Percentiles rank a stretch among this genome's conserved stretches.
These are phyloP conservation scores for Diutina sp. DNA, from an alignment of 1,139 yeast genomes.

Conservation along the genomic window DNA sequence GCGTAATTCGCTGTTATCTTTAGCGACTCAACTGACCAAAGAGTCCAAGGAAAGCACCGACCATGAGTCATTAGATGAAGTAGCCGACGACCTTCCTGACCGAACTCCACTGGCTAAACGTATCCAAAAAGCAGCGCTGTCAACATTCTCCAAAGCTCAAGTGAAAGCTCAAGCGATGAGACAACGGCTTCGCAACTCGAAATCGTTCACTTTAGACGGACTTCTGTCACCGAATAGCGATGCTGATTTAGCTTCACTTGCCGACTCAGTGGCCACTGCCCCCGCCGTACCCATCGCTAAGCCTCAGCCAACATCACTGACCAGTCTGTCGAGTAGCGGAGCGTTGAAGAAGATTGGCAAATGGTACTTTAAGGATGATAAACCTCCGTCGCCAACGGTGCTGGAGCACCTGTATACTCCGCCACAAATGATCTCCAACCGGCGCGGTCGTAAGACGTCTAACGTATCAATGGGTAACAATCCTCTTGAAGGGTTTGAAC, in stretches of 20 bases:
- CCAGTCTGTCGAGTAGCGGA: background rate
- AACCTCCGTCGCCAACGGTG: slow-evolving; percentile 6
- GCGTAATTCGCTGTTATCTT: background rate
- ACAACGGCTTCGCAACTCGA: background rate
- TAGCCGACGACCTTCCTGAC: background rate
- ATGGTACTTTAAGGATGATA: slow-evolving; percentile 52
- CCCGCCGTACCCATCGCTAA: background rate
- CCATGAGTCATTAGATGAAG: background rate
- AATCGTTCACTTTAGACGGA: slow-evolving; percentile 2
- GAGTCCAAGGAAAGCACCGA: background rate
- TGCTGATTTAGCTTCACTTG: slow-evolving; percentile 15
- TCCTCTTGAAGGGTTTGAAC: background rate
- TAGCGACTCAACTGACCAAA: background rate
- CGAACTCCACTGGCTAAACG: background rate
- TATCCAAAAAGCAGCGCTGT: background rate
- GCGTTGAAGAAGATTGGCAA: slow-evolving; percentile 45
- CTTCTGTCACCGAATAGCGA: background rate
- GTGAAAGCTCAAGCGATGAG: background rate
- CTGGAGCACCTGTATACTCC: slow-evolving; percentile 22
- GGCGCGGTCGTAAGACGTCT: slow-evolving; percentile 10
- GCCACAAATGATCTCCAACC: slow-evolving; percentile 54
- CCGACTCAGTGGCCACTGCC: background rate
- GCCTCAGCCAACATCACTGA: background rate
- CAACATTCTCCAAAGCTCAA: background rate
- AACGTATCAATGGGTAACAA: background rate